Evolutionary conservation across 108 stramenopile species (phyloP).

Genomic region (Chaetoceros tenuissimus): DNA sequence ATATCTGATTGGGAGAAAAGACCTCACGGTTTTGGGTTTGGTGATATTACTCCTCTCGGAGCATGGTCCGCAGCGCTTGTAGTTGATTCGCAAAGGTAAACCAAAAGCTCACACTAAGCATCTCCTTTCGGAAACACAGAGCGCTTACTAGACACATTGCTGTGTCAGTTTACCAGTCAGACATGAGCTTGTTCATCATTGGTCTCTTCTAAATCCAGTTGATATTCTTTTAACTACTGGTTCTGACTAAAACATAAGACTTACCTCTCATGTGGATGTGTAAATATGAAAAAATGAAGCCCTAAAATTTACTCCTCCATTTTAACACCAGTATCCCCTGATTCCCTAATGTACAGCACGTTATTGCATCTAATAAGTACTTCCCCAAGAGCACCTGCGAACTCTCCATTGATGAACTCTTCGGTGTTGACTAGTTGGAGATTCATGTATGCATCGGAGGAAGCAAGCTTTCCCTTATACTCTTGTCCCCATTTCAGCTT

Average conservation of each 20-base stretch:
- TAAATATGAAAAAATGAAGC: too few relatives aligned
- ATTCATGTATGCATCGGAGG: constrained; percentile 98
- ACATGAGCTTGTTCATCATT: background rate
- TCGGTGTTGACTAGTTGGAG: constrained; percentile 84
- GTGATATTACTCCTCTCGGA: background rate
- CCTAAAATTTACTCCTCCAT: too few relatives aligned
- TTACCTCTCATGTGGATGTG: too few relatives aligned
- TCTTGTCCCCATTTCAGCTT: constrained; percentile 99
- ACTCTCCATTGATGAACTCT: constrained; percentile 92
- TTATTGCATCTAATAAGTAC: constrained; percentile 98
- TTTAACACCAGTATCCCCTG: too few relatives aligned
- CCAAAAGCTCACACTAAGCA: background rate
- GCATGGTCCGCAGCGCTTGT: constrained; percentile 1
- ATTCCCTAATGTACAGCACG: constrained; percentile 91
- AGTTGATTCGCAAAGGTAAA: background rate
- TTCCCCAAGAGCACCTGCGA: constrained; percentile 93
- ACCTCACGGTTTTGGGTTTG: background rate
- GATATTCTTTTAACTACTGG: too few relatives aligned
- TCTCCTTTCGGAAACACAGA: background rate
- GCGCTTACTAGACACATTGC: background rate
- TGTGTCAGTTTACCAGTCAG: background rate
- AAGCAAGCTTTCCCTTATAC: constrained; percentile 87
- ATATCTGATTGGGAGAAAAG: too few relatives aligned
- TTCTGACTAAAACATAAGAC: too few relatives aligned
- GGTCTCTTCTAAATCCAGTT: too few relatives aligned